Percentiles rank a stretch among this genome's conserved stretches.
These are phyloP conservation scores for Fraxinus sp. DNA, from an alignment of 305 asterid genomes.

Conservation along the genomic window DNA sequence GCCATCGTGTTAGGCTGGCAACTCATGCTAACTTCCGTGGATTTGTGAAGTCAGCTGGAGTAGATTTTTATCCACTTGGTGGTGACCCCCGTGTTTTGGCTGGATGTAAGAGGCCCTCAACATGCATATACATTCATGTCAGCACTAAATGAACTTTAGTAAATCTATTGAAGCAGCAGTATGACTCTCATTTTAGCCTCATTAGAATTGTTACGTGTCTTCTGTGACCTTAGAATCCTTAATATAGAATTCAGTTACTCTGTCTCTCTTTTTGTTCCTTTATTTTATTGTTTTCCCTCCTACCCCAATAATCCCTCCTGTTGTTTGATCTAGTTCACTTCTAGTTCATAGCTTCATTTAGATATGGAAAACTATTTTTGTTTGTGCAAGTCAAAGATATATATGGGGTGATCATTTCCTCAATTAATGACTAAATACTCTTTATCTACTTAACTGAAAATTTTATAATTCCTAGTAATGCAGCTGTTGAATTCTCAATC, in stretches of 20 bases:
- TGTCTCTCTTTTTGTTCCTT: neutral
- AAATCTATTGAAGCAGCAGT: neutral
- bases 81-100: conserved; percentile 98
- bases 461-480: conserved; percentile 7
- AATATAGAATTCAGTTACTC: neutral
- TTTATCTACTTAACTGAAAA: neutral
- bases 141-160: conserved; percentile 10
- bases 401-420: neutral
- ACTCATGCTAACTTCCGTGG: conserved; percentile 84
- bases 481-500: neutral
- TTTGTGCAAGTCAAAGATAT: neutral
- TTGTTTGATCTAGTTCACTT: neutral
- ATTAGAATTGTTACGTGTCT: neutral
- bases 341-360: conserved; percentile 12
- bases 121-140: conserved; percentile 25
- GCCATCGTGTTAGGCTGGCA: conserved; percentile 90
- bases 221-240: neutral
- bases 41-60: conserved; percentile 87
- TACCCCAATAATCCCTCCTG: neutral
- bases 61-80: conserved; percentile 87
- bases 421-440: neutral
- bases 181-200: neutral
- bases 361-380: neutral
- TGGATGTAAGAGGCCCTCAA: conserved; percentile 86
- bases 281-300: neutral